Evolutionary conservation across 805 yeast genomes (phyloP), one percentile per base, ranked within the genome.

Genomic region (Saturnispora sanitii): DNA sequence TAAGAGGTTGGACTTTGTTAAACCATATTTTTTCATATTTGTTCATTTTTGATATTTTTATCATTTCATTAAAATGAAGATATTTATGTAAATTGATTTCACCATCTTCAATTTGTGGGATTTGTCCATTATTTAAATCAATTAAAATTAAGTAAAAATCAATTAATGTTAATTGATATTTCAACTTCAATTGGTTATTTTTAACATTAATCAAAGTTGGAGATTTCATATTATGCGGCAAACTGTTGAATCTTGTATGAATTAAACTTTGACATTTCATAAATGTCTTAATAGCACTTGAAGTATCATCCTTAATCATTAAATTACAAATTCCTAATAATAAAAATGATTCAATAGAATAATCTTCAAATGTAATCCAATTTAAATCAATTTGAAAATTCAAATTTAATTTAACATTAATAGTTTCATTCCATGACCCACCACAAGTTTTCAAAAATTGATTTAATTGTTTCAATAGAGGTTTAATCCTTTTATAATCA

Each of bases 311-410:
- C 1, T 63, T 67, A 13, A 52, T 50, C 17, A 69, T 45, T n/a
- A n/a, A n/a, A 25, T 64, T 61, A 6, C 62, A 51, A 5, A 71
- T 50, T 2, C 71, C 76, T 28, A 67, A 61, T n/a, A 65, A 49
- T 33, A 68, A 62, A 47, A 67, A 68, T 18, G 67, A 56, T 33
- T 62, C 40, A 17, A 67, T 56, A 7, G 62, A 60, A 49, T 66
- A 68, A 42, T 70, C 74, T 32, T 62, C 65, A 4, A 67, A 57
- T 12, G 62, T 57, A 11, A 70, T 41, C 75, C 77, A 71, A 16
- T 52, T 50, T 2, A 68, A 47, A 18, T 55, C 49, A 15, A 57
- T 20, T 3, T 61, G 48, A 45, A 65, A 15, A 38, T 37, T 34
- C 1, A 32, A 19, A 7, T 15, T 17, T 9, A 28, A n/a, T 21